These are phyloP conservation scores for Diaporthe eres DNA, from an alignment of 2,329 filamentous ascomycete genomes.

Conservation along the genomic window DNA sequence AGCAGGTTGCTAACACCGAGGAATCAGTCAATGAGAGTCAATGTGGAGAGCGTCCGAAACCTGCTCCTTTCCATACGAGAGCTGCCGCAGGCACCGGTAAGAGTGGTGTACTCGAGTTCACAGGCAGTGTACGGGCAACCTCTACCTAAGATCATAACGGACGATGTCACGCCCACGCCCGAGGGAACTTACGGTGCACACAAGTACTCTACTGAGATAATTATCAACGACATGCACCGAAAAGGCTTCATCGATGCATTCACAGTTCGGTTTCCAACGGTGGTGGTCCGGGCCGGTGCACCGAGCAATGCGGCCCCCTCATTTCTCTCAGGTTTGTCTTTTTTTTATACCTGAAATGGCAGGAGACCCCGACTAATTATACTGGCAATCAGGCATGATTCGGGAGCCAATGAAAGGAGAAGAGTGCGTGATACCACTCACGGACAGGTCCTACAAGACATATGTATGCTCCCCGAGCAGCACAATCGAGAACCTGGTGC, in stretches of 20 bases:
- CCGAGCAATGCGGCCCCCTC: slow-evolving; percentile 74
- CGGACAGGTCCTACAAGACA: slow-evolving; percentile 63
- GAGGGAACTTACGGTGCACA: slow-evolving; percentile 74
- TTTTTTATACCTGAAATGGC: not conserved
- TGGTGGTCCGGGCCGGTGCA: slow-evolving; percentile 72
- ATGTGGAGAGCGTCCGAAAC: slow-evolving; percentile 70
- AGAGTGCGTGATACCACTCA: slow-evolving; percentile 66
- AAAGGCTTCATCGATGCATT: slow-evolving; percentile 71
- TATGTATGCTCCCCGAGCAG: slow-evolving; percentile 69
- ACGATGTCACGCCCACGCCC: slow-evolving; percentile 68
- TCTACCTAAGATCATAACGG: slow-evolving; percentile 65
- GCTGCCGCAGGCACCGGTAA: slow-evolving; percentile 62
- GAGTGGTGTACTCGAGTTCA: slow-evolving; percentile 73
- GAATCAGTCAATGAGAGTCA: slow-evolving; percentile 65
- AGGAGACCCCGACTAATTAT: not conserved
- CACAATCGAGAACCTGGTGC: slow-evolving; percentile 67
- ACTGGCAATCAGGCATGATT: slow-evolving; percentile 64
- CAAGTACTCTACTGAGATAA: slow-evolving; percentile 73
- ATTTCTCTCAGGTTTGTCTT: slow-evolving; percentile 62
- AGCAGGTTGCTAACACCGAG: not conserved
- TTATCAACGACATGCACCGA: slow-evolving; percentile 75
- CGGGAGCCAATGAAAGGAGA: slow-evolving; percentile 71
- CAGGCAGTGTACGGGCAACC: slow-evolving; percentile 75
- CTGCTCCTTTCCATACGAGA: slow-evolving; percentile 64
- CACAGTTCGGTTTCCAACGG: slow-evolving; percentile 71